phyloP scores from a whole-genome alignment of 768 basidiomycete species.

The Mycena rosella region DNA sequence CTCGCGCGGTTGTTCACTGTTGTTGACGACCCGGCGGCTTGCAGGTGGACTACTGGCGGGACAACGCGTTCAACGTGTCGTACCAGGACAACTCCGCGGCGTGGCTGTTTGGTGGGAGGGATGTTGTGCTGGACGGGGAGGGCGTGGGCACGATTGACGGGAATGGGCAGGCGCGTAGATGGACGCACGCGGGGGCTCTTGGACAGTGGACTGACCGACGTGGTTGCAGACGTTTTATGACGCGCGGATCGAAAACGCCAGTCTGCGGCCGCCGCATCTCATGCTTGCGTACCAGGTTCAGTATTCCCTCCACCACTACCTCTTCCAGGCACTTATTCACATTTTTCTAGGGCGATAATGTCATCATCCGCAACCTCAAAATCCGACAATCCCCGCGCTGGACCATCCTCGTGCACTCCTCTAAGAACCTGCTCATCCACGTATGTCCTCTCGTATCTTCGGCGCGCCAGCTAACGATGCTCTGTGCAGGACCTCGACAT shows the following conservation, averaged over 20 bases:
- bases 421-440: neutral
- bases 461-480: too few relatives aligned
- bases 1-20: too few relatives aligned
- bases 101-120: neutral
- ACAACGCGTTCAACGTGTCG: conserved; percentile 6
- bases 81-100: conserved; percentile 6
- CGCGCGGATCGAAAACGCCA: conserved; percentile 5
- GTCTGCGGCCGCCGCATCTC: conserved; percentile 3
- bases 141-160: neutral
- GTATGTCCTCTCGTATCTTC: neutral
- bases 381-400: neutral
- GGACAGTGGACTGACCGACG: too few relatives aligned
- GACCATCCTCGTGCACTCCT: conserved; percentile 6
- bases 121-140: conserved; percentile 6
- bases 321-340: neutral
- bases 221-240: neutral
- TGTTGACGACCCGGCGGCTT: neutral
- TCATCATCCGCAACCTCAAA: conserved; percentile 4
- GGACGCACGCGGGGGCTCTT: too few relatives aligned
- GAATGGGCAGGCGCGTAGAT: conserved; percentile 1
- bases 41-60: conserved; percentile 3
- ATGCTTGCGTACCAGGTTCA: conserved; percentile 2
- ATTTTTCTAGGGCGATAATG: neutral
- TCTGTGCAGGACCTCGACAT: neutral
- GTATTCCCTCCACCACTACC: neutral